These are phyloP conservation scores for Boletus subcaerulescens DNA, from an alignment of 768 basidiomycete species.

Conservation along the genomic window DNA sequence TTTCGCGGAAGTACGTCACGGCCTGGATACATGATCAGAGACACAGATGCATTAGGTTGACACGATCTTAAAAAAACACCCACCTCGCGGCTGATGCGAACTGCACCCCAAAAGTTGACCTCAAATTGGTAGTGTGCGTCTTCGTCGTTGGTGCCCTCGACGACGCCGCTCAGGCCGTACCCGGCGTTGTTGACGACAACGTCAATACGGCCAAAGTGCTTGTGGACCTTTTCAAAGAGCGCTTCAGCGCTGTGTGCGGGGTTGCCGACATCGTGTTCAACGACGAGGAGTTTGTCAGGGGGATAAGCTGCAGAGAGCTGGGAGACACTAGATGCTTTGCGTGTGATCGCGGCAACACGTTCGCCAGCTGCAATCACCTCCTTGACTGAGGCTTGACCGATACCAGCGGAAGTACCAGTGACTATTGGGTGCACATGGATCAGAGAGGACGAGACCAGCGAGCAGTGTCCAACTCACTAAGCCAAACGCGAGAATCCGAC, in stretches of 20 bases:
- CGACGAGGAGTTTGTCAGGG: constrained; percentile 24
- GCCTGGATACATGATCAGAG: constrained; percentile 8
- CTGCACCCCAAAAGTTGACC: constrained; percentile 34
- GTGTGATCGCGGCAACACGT: constrained; percentile 27
- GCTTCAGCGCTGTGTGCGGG: constrained; percentile 11
- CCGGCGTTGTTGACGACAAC: constrained; percentile 36
- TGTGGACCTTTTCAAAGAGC: constrained; percentile 22
- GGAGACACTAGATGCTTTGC: constrained; percentile 21
- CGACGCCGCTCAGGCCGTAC: constrained; percentile 20
- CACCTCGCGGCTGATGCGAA: constrained; percentile 25
- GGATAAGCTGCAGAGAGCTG: constrained; percentile 14
- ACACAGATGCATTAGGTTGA: neutral
- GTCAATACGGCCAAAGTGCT: constrained; percentile 31
- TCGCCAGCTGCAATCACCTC: constrained; percentile 27
- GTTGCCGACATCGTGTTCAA: constrained; percentile 32
- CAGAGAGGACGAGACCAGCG: neutral
- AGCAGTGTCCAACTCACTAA: constrained; percentile 8
- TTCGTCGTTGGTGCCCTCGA: constrained; percentile 26
- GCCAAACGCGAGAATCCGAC: constrained; percentile 23
- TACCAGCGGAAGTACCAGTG: constrained; percentile 42
- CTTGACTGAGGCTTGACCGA: constrained; percentile 35
- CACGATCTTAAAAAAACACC: neutral
- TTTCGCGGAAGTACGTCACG: constrained; percentile 31
- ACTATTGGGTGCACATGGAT: constrained; percentile 23
- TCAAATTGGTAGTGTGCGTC: constrained; percentile 29